Evolutionary conservation across 1,284 basidiomycete species (phyloP).

Genomic region (Fistulina hepatica): DNA sequence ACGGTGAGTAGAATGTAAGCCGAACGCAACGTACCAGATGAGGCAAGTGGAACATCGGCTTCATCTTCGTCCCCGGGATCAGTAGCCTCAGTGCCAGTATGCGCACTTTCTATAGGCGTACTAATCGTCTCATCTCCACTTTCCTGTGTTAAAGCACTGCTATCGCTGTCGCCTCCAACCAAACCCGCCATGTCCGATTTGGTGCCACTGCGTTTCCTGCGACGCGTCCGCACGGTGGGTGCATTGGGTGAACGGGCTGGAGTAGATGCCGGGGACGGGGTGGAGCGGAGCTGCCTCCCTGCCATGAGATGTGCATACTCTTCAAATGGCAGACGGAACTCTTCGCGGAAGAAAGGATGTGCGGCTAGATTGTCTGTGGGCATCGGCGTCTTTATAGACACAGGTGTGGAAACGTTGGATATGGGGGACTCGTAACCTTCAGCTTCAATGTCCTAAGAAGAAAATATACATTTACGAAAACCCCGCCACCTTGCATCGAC

Average conservation of each 20-base stretch:
- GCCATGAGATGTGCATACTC: conserved; percentile 46
- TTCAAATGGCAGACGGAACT: conserved; percentile 53
- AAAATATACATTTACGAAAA: conserved; percentile 8
- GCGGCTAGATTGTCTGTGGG: conserved; percentile 51
- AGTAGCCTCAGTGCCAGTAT: conserved; percentile 59
- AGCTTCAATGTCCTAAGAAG: conserved; percentile 40
- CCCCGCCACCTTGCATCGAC: conserved; percentile 7
- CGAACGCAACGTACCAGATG: conserved; percentile 35
- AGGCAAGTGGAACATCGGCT: conserved; percentile 40
- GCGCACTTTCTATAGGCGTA: conserved; percentile 47
- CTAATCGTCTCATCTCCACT: conserved; percentile 56
- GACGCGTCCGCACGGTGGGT: conserved; percentile 18
- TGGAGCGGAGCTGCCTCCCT: conserved; percentile 50
- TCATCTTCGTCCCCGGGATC: conserved; percentile 57
- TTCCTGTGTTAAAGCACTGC: conserved; percentile 68
- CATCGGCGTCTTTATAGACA: conserved; percentile 46
- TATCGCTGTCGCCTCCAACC: conserved; percentile 67
- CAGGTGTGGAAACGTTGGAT: conserved; percentile 35
- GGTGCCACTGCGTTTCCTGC: conserved; percentile 26
- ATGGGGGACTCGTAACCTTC: conserved; percentile 46
- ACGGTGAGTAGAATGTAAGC: too few relatives aligned
- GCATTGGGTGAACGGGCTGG: conserved; percentile 36
- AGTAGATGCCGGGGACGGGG: conserved; percentile 43
- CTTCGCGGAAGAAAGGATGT: conserved; percentile 62
- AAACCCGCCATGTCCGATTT: conserved; percentile 52